phyloP scores from a whole-genome alignment of 805 yeast species.

The Candida sakaeoensis region DNA sequence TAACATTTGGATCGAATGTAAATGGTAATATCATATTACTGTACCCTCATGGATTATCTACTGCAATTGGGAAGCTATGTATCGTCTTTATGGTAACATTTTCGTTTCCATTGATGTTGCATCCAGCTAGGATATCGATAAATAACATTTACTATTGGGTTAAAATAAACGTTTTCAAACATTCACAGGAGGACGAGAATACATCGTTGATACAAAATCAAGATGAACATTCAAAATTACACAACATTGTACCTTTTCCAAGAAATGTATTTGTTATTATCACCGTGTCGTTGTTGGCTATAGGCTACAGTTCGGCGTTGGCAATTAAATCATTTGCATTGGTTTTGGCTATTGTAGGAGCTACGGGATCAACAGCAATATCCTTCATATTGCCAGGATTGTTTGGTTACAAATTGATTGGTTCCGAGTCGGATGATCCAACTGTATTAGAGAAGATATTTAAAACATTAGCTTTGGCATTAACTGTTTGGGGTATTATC shows the following conservation, averaged over 20 bases:
- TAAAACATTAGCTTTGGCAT: constrained; percentile 48
- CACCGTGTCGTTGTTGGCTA: constrained; percentile 35
- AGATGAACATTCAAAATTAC: constrained; percentile 5
- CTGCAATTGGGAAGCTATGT: constrained; percentile 76
- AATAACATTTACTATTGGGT: constrained; percentile 64
- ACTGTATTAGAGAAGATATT: constrained; percentile 28
- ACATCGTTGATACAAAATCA: constrained; percentile 4
- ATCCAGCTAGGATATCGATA: constrained; percentile 82
- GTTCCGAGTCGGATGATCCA: constrained; percentile 32
- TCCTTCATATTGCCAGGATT: constrained; percentile 89
- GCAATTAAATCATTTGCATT: constrained; percentile 71
- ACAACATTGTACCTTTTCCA: constrained; percentile 28
- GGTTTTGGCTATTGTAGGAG: constrained; percentile 84
- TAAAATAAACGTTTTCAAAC: constrained; percentile 14
- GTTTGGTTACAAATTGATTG: constrained; percentile 72
- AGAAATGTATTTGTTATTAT: constrained; percentile 22
- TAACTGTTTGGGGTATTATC: constrained; percentile 63
- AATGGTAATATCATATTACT: constrained; percentile 75
- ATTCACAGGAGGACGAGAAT: not conserved
- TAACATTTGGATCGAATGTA: constrained; percentile 80
- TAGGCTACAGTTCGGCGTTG: constrained; percentile 63
- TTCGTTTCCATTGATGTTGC: constrained; percentile 87
- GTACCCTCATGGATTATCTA: constrained; percentile 62
- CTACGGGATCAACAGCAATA: constrained; percentile 89
- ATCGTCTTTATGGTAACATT: constrained; percentile 77